Percentiles rank a stretch among this genome's conserved stretches.
Evolutionary conservation across 2,329 filamentous ascomycete genomes (phyloP).

Genomic region (Penicillium olsonii): DNA sequence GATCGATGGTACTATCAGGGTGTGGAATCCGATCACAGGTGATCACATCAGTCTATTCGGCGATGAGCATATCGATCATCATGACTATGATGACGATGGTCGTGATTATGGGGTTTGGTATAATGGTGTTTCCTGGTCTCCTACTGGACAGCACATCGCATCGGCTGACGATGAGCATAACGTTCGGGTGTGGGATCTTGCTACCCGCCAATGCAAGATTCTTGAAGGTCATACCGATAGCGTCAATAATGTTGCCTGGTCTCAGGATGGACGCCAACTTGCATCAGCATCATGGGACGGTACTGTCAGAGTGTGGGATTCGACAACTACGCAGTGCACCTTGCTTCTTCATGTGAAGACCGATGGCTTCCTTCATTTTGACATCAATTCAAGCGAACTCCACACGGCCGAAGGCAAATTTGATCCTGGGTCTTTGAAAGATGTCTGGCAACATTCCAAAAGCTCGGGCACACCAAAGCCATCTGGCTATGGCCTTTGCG

Average conservation of each 20-base stretch:
- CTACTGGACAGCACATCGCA: background rate
- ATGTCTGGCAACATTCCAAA: background rate
- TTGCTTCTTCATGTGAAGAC: background rate
- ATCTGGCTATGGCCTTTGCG: conserved; percentile 1
- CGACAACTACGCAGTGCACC: background rate
- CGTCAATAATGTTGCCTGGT: background rate
- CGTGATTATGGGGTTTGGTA: background rate
- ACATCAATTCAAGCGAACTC: background rate
- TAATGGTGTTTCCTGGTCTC: background rate
- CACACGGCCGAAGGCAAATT: background rate
- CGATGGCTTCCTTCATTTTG: background rate
- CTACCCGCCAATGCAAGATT: background rate
- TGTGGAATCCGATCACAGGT: background rate
- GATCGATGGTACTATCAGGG: background rate
- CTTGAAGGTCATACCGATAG: background rate
- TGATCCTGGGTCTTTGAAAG: background rate
- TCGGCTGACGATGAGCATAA: background rate
- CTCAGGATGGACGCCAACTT: conserved; percentile 1
- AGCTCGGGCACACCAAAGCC: background rate
- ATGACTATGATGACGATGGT: too few relatives aligned
- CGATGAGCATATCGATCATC: too few relatives aligned
- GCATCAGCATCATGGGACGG: background rate
- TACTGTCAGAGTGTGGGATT: conserved; percentile 1
- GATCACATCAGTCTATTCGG: background rate
- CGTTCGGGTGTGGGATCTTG: background rate